Percentiles rank a stretch among this genome's conserved stretches.
Evolutionary conservation across 2,329 filamentous ascomycete genomes (phyloP).

Genomic region (Escovopsis sp.): DNA sequence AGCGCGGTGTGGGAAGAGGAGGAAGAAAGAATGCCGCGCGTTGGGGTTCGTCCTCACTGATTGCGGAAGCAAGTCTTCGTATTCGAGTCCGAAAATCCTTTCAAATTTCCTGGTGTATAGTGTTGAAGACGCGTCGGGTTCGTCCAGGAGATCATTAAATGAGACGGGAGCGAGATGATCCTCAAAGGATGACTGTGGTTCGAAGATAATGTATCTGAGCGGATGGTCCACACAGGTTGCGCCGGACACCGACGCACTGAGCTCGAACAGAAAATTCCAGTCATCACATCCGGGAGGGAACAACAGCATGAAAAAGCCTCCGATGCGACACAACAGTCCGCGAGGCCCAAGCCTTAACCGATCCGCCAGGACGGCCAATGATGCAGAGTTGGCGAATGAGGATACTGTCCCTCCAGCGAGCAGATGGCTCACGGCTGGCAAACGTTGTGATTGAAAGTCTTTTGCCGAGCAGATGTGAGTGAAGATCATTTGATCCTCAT

Average conservation of each 20-base stretch:
- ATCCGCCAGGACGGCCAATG: slow-evolving; percentile 16
- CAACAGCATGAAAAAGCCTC: slow-evolving; percentile 23
- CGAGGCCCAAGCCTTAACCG: slow-evolving; percentile 21
- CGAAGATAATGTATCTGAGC: slow-evolving; percentile 26
- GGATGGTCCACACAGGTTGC: background rate
- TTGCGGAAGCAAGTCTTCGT: slow-evolving; percentile 15
- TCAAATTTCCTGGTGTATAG: slow-evolving; percentile 11
- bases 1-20: slow-evolving; percentile 31
- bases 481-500: slow-evolving; percentile 15
- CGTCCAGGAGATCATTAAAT: background rate
- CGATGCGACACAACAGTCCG: slow-evolving; percentile 20
- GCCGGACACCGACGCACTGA: background rate
- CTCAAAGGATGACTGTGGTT: slow-evolving; percentile 10
- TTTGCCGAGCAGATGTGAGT: slow-evolving; percentile 19
- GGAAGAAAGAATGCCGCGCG: slow-evolving; percentile 24
- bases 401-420: slow-evolving; percentile 12
- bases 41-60: slow-evolving; percentile 4
- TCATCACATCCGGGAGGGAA: slow-evolving; percentile 22
- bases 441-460: slow-evolving; percentile 15
- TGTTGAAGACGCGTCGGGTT: slow-evolving; percentile 1
- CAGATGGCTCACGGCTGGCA: slow-evolving; percentile 4
- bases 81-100: slow-evolving; percentile 18
- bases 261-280: slow-evolving; percentile 14
- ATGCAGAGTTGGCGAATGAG: slow-evolving; percentile 3
- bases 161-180: slow-evolving; percentile 14